Base-by-base conservation (phyloP, 768 basidiomycete genomes). In the Hydnum rufescens region DNA sequence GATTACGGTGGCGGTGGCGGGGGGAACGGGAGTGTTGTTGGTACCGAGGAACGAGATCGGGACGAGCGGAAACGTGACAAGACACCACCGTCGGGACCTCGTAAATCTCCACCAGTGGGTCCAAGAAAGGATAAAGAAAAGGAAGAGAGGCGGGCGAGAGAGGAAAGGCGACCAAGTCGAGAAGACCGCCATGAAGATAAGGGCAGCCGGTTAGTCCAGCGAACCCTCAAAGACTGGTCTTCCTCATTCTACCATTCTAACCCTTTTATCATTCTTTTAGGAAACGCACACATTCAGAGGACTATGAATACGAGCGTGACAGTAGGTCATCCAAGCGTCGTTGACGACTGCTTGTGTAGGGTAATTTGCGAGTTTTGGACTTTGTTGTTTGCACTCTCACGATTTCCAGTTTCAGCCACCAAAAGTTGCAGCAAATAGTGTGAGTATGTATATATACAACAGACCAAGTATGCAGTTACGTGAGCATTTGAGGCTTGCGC, bases 1-100 rank as follows among this genome's bases (percentile, higher is more conserved):
- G 86, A 89, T 62, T 89, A 89, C 58, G 85, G 83, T 2, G 83
- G 78, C 3, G 65, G 64, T 3, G 60, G 58, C 0, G 65, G 58
- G 23, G 58, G 53, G 3, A 60, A 57, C 3, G 63, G 57, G 2
- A 57, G 52, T 4, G 49, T 49, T 4, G 34, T 30, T 36, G 53
- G 51, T 47, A 42, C 48, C 4, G n/a, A 51, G 34, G 55, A 56
- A 28, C 18, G 51, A 19, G 42, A 31, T n/a, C 34, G 51, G 19
- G 51, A 49, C 16, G 47, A 49, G 1, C 19, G 53, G 3, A 34
- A 39, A 19, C 31, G 52, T 2, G 36, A 55, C 29, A 18, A 42
- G 54, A 49, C 54, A 51, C 31, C 46, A 46, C 19, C 32, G 47
- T 32, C 34, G 30, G 30, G 43, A 47, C 44, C 44, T 18, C 52